Base-by-base conservation (phyloP, 1,139 yeast species). In the Zygoascus meyerae region DNA sequence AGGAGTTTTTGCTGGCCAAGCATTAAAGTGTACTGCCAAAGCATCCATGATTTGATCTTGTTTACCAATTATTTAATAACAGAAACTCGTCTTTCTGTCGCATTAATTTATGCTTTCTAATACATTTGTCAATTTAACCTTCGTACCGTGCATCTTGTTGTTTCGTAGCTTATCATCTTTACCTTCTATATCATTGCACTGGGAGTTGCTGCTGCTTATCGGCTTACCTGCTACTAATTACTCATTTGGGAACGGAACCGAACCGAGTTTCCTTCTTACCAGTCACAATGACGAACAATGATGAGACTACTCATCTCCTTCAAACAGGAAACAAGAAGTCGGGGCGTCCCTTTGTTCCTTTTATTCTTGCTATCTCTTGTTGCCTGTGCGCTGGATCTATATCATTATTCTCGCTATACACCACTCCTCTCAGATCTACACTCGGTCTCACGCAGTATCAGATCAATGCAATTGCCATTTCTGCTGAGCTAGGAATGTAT, bases 341-440 rank as follows among this genome's bases (percentile, higher is more conserved):
- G 6, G 16, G 14, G 15, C 4, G 9, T 4, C 18, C 26, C 5
- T 39, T 32, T 11, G 11, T 49, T 33, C 53, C 56, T 3, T 55
- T 55, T 44, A 21, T 40, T 2, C 48, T 55, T 15, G 52, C 55
- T 8, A 42, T 57, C n/a, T 12, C 45, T 7, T 49, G 55, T 41
- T 86, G 96, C 65, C 71, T 86, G 2, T 74, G 84, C 34, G 81
- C 89, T 15, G 97, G 95, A 1, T 85, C 95, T 15, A 84, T 89
- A 48, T 72, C 86, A 50, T 72, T 89, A 31, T 86, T 87, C 61
- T 81, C 95, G 11, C 70, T 92, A 44, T 89, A 83, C 64, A 79
- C 95, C 12, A 77, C 85, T 17, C 76, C 83, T 11, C 77, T 92
- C 61, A 82, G 81, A 54, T 64, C 69, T 14, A 63, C 69, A 14